phyloP scores from a whole-genome alignment of 441 rosid genomes.

The Cnidoscolus chayamansa region DNA sequence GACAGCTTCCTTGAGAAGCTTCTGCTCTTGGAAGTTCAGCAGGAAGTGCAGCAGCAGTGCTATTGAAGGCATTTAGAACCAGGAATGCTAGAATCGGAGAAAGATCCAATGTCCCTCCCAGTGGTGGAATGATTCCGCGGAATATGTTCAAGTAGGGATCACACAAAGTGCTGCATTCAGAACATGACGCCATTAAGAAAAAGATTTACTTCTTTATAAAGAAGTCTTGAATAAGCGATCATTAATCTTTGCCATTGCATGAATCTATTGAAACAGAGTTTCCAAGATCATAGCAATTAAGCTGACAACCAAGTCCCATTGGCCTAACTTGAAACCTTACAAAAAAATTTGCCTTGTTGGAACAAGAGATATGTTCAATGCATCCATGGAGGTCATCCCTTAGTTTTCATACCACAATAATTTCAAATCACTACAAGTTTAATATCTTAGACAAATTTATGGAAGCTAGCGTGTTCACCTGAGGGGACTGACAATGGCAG shows the following conservation, averaged over 20 bases:
- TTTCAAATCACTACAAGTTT: neutral
- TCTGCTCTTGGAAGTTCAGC: constrained; percentile 64
- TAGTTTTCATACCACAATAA: neutral
- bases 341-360: neutral
- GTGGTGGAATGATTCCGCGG: constrained; percentile 89
- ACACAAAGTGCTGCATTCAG: constrained; percentile 66
- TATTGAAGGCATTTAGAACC: constrained; percentile 66
- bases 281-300: neutral
- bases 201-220: neutral
- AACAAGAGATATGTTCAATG: no score
- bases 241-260: no score
- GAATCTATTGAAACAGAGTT: no score
- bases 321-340: no score
- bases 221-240: constrained; percentile 16
- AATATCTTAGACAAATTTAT: neutral
- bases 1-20: constrained; percentile 24
- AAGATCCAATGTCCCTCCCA: constrained; percentile 82
- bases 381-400: neutral
- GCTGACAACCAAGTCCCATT: no score
- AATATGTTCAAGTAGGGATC: constrained; percentile 94
- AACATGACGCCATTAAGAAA: neutral
- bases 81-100: constrained; percentile 87
- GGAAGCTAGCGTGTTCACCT: constrained; percentile 38
- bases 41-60: constrained; percentile 81
- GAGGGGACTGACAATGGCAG: constrained; percentile 86